Base-by-base conservation (phyloP, 257 asterid genomes). In the Nicotiana benthamiana region DNA sequence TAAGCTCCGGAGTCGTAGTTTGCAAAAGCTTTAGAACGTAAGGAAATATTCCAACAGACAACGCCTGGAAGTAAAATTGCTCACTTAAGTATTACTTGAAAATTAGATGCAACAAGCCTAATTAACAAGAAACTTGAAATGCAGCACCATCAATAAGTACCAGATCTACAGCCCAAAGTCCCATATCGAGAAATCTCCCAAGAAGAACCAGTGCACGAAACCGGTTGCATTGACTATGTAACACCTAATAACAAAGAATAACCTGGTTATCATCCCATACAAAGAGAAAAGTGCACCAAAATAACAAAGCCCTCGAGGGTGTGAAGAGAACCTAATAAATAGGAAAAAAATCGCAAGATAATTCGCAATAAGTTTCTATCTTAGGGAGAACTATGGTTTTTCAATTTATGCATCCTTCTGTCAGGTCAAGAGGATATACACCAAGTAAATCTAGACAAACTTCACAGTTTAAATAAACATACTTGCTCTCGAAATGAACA, bases 171-270 rank as follows among this genome's bases (percentile, higher is more conserved):
- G 99, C 98, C 99, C 99, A 94, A 46, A 90, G 94, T 64, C 99
- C 99, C 99, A 96, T 96, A 86, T 96, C 98, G 83, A 96, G 90
- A 88, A 96, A 96, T 87, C 97, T 94, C 85, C 98, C 98, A 61
- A 96, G 99, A 64, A 94, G 99, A 65, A 94, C 97, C 92, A 96
- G 77, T 85, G 99, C 99, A 68, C 97, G 99, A 85, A 92, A 96
- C 78, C 99, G 87, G 88, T 96, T 98, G 87, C 93, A 88, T 66
- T 94, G 98, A 89, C 97, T 94, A 64, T 91, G 98, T 86, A 96
- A 89, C 78, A 94, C 99, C 99, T 96, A 76, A 75, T 26, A 77
- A 82, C 79, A 36, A 81, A 75, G 64, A 70, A 43, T 22, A 43
- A 70, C 57, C 36, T n/a, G 34, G 77, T 22, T 70, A 70, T 51